Base-by-base conservation (phyloP, 1,284 basidiomycete genomes). In the Cryptococcus sp. region DNA sequence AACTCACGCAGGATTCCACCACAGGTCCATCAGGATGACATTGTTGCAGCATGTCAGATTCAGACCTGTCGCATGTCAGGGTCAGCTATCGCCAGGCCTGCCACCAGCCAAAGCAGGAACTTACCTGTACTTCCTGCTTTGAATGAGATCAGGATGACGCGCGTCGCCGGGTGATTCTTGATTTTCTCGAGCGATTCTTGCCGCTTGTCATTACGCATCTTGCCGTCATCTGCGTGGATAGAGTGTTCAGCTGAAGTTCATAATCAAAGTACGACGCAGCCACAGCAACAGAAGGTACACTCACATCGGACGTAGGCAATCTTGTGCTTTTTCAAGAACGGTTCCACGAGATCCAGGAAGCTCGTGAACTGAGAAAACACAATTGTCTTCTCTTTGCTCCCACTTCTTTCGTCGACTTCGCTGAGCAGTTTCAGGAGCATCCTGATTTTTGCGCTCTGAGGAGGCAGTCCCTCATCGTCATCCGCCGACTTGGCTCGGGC, bases 31-130 rank as follows among this genome's bases (percentile, higher is more conserved):
- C 5, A 97, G 82, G 65, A 96, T 89, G 50, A 96, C 93, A 63
- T 93, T 91, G 76, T 93, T 95, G 79, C 95, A 98, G 52, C 87
- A 88, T 0, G 93, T 97, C 68, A 99, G 74, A 74, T 99, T 99
- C 43, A 99, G 83, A 51, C 93, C 93, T 85, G 64, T 38, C 37
- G 15, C 25, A 15, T 17, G 46, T 34, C 20, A 26, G 13, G 15
- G 1, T 46, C 49, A 51, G 41, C 17, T 29, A 2, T 23, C 23
- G 16, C 16, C 17, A 25, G 3, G 23, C 13, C 17, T 34, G 37
- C 10, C 19, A 17, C 10, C 13, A 8, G 5, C 3, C 38, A 40
- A 41, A 37, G 10, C 11, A 17, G 4, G 16, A 40, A 58, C 69
- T 63, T 66, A 88, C 89, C 90, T 1, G 91, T 93, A 70, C 88